Base-by-base conservation (phyloP, 2,329 filamentous ascomycete species). In the Penicillium sp. region DNA sequence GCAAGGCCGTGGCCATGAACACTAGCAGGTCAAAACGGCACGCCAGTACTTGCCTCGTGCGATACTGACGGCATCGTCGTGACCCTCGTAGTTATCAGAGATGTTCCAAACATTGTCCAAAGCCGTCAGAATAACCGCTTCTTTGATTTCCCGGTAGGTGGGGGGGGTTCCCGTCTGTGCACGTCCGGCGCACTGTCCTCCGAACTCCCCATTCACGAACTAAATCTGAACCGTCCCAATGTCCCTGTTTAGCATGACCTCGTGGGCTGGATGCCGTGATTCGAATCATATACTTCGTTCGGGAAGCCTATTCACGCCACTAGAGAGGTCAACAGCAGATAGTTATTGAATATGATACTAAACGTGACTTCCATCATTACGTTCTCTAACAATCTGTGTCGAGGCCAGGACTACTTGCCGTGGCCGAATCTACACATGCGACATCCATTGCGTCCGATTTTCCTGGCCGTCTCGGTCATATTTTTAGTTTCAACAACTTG, bases 151-250 rank as follows among this genome's bases (percentile, higher is more conserved):
- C 45, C 42, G 34, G 46, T 13, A 5, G 31, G 18, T 24, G 42
- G 52, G 55, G 42, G 52, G 55, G 18, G 7, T 21, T 24, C 26
- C 12, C 23, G 42, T 33, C 42, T 38, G 28, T 45, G 29, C 46
- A 42, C 41, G 23, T 21, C 21, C 56, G 53, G 55, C 47, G 52
- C 55, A 58, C 56, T 56, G 56, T 58, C 44, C 34, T 58, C 56
- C 56, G 56, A 47, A 43, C 12, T 43, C 23, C 26, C 21, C 18
- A 24, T 6, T 41, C 42, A 46, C 16, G 23, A 33, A 15, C 31
- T 18, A 45, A 47, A 13, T 15, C 43, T 31, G 39, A 47, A 45
- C 29, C 9, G 6, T 50, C 44, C 15, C 42, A 39, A 39, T 16
- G 18, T 39, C 21, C 9, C 21, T 39, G 9, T 5, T 39, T 21